Evolutionary conservation across 1,284 basidiomycete genomes (phyloP), one percentile per base, ranked within the genome.

Genomic region (Sanghuangporus sanghuang): DNA sequence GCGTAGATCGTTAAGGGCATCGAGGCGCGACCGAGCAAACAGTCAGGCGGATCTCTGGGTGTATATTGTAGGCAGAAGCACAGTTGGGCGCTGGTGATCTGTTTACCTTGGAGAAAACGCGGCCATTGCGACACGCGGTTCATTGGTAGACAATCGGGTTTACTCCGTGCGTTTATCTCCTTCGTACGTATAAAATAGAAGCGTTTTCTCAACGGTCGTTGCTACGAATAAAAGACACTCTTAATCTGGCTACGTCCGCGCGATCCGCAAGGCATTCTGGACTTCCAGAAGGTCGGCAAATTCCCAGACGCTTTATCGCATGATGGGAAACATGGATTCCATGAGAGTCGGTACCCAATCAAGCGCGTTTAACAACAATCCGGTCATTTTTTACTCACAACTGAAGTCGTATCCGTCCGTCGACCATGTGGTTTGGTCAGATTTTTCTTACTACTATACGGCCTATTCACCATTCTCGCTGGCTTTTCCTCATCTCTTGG

Each of bases 381-480:
- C 44, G 21, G 7, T 6, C 44, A 18, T n/a, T n/a, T n/a, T 1
- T 46, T 1, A 16, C 16, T n/a, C 44, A 46, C 3, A 11, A n/a
- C 5, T 46, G 16, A 23, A 32, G 49, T 39, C 11, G 35, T 4
- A 27, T 62, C 39, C 46, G 21, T 57, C 46, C 54, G n/a, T 57
- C 32, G 16, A 16, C 61, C 61, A 62, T 62, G 61, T 62, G 61
- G 54, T 57, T n/a, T 57, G 44, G 9, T 32, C 38, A 18, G n/a
- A 11, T 16, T 11, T 9, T 8, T 12, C 27, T n/a, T 23, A 40
- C 44, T 16, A 36, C 44, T 16, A 36, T 38, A 40, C n/a, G 36
- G 35, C 46, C 42, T 48, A 32, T 23, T 21, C 40, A n/a, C 21
- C 11, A 18, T 36, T 11, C 40, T 42, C 21, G 40, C 44, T 46